These are phyloP conservation scores for Saccharomyces hybrid DNA, from an alignment of 1,139 yeast species.

Conservation along the genomic window DNA sequence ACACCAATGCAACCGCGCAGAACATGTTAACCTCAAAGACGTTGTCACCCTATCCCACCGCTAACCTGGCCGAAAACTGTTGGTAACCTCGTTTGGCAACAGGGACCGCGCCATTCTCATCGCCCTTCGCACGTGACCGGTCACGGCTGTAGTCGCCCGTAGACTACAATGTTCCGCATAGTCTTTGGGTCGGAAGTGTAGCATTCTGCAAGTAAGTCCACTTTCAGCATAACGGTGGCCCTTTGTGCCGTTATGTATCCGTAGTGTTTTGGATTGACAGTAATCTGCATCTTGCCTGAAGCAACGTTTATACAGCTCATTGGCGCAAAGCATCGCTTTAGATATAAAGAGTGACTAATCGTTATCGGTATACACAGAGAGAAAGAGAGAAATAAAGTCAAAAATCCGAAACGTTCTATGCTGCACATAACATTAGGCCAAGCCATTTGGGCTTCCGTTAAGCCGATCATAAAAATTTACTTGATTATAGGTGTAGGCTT, in stretches of 20 bases:
- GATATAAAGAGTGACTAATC: not conserved
- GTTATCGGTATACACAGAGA: not conserved
- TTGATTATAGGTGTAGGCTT: slow-evolving; percentile 72
- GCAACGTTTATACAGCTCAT: not conserved
- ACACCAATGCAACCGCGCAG: not conserved
- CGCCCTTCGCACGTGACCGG: not conserved
- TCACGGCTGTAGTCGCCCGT: not conserved
- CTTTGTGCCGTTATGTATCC: not conserved
- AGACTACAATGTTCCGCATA: not conserved
- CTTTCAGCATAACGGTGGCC: not conserved
- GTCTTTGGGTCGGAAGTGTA: not conserved
- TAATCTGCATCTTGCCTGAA: not conserved
- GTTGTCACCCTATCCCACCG: not conserved
- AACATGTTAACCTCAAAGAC: not conserved
- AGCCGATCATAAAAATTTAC: slow-evolving; percentile 86
- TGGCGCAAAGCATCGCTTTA: not conserved
- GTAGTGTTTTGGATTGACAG: too few relatives aligned
- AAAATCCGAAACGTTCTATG: not conserved
- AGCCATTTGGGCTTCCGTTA: slow-evolving; percentile 74
- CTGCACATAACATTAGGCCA: slow-evolving; percentile 44
- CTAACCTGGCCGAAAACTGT: not conserved
- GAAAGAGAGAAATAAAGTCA: not conserved
- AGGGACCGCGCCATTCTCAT: not conserved
- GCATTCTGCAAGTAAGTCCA: not conserved
- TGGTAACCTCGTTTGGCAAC: not conserved